These are phyloP conservation scores for Cladosporium sp. DNA, from an alignment of 2,329 filamentous ascomycete genomes.

Conservation along the genomic window DNA sequence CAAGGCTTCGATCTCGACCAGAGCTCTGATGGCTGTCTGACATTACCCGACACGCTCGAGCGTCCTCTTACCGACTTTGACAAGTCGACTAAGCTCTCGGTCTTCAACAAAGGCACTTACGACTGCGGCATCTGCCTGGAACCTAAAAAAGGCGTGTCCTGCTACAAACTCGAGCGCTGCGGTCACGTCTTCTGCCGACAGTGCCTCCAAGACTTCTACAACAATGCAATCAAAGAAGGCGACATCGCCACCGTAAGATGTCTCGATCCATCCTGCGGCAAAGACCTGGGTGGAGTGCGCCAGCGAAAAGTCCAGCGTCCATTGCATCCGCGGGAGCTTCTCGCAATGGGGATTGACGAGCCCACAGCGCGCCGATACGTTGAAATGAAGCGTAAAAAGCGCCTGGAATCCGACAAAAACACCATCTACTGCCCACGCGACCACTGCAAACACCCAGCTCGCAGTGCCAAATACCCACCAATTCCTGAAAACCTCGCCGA, in stretches of 20 bases:
- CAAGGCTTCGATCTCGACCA: conserved; percentile 49
- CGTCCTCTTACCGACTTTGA: conserved; percentile 75
- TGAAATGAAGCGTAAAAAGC: conserved; percentile 84
- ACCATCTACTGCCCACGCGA: conserved; percentile 88
- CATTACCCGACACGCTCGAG: conserved; percentile 51
- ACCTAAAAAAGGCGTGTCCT: conserved; percentile 79
- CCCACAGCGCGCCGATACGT: conserved; percentile 81
- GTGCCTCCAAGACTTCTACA: conserved; percentile 91
- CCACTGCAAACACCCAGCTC: conserved; percentile 88
- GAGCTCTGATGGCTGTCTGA: conserved; percentile 38
- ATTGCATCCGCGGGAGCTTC: conserved; percentile 77
- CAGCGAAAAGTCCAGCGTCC: conserved; percentile 55
- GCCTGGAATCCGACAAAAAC: conserved; percentile 84
- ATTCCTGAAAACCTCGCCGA: conserved; percentile 38
- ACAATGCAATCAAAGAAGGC: conserved; percentile 79
- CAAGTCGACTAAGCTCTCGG: conserved; percentile 64
- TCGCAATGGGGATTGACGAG: conserved; percentile 49
- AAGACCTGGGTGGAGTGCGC: conserved; percentile 42
- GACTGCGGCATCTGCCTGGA: conserved; percentile 87
- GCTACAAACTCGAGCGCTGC: conserved; percentile 78
- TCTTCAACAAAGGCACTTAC: conserved; percentile 80
- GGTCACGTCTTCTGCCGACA: conserved; percentile 84
- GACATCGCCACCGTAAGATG: conserved; percentile 77
- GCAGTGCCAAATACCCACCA: conserved; percentile 48
- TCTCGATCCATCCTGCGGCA: conserved; percentile 72